Evolutionary conservation across 169 alveolate genomes (phyloP), one percentile per base, ranked within the genome.

Genomic region (Plasmodium gonderi): DNA sequence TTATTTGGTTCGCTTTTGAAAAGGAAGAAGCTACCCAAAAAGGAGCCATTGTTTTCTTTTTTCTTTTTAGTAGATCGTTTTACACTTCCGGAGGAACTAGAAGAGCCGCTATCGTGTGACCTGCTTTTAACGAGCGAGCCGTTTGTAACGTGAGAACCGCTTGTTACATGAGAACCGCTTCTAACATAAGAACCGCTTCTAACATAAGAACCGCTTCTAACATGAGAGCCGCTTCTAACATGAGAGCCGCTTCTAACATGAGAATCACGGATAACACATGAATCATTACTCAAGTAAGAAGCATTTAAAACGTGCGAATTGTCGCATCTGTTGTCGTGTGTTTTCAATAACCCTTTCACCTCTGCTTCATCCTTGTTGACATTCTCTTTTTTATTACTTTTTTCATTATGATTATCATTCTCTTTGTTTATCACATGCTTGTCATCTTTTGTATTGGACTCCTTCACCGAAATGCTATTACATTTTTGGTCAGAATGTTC

Each of bases 21-120:
- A 17, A 83, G 26, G 11, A 72, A 83, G 44, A 83, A 69, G 47
- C 82, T 83, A 60, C 44, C 92, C 14, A 64, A 64, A 54, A 83
- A 83, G 40, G 92, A 83, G 26, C 68, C 64, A 29, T 7, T 9
- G 3, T 83, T 83, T n/a, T 31, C 51, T 31, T 49, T 74, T 23
- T 31, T 23, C 11, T 64, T 49, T 36, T 11, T 33, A n/a, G 20
- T 47, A 3, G 69, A 47, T 14, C 54, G 72, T 31, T 40, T 36
- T 12, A 20, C n/a, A 1, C 67, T 54, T 23, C 20, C 49, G 8
- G 38, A 9, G 2, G 76, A 31, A 17, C 47, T 23, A 40, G 64
- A 23, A 29, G 38, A 51, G 51, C 51, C 40, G 2, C 40, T 79
- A 11, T 40, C 12, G 20, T 79, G 67, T 36, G 89, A 79, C 14